A percentile compares a stretch with the other conserved stretches of the same genome.
These are phyloP conservation scores for Thelonectria rubi DNA, from an alignment of 2,329 filamentous ascomycete species.

Conservation along the genomic window DNA sequence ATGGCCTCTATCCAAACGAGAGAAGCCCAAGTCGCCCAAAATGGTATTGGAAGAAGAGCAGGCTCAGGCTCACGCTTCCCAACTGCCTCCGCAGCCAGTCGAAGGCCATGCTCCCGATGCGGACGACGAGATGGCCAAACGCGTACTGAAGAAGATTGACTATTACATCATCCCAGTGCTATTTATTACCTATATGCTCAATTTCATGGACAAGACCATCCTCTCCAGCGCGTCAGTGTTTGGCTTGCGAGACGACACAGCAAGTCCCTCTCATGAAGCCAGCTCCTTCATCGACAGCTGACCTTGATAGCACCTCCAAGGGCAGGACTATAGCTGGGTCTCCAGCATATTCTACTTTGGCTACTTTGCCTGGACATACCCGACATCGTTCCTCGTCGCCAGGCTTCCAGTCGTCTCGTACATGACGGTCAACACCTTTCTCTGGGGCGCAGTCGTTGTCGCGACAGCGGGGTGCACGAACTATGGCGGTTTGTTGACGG, in stretches of 20 bases:
- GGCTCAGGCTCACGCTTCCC: background rate
- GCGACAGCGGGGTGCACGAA: slow-evolving; percentile 56
- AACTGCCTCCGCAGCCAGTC: background rate
- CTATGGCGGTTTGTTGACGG: slow-evolving; percentile 58
- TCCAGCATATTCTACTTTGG: slow-evolving; percentile 52
- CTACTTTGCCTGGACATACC: slow-evolving; percentile 61
- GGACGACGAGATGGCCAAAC: slow-evolving; percentile 3
- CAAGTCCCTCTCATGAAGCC: slow-evolving; percentile 21
- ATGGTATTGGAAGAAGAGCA: background rate
- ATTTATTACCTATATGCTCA: slow-evolving; percentile 66
- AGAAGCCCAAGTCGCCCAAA: background rate
- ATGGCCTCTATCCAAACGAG: background rate
- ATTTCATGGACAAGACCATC: slow-evolving; percentile 70
- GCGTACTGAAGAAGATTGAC: slow-evolving; percentile 65
- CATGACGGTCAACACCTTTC: slow-evolving; percentile 56
- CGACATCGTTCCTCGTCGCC: slow-evolving; percentile 59
- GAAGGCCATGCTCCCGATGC: background rate
- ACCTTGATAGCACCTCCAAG: slow-evolving; percentile 38
- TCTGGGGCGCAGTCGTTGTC: slow-evolving; percentile 60
- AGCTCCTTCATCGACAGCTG: background rate
- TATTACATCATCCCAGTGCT: slow-evolving; percentile 62
- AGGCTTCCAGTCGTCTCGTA: slow-evolving; percentile 58
- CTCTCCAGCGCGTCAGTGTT: slow-evolving; percentile 66
- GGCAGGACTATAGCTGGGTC: slow-evolving; percentile 72
- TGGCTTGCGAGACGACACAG: slow-evolving; percentile 59